Evolutionary conservation across 768 basidiomycete genomes (phyloP).

Genomic region (Fistulinella prunicolor): DNA sequence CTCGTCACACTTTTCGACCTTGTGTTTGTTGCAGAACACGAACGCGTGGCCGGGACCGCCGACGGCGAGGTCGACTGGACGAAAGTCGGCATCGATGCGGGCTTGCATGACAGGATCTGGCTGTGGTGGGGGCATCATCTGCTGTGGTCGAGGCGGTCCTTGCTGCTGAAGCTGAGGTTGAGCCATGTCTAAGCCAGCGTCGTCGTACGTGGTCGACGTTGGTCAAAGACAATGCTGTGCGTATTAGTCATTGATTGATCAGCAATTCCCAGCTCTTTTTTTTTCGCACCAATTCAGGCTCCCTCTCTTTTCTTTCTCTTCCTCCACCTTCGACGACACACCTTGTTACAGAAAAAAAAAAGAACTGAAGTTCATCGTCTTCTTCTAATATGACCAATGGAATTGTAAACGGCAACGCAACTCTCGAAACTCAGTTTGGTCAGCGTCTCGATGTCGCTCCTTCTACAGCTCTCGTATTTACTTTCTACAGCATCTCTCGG

Average conservation of each 20-base stretch:
- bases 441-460: conserved; percentile 26
- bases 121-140: conserved; percentile 42
- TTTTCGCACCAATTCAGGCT: conserved; percentile 17
- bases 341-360: conserved; percentile 26
- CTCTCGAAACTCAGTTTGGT: conserved; percentile 77
- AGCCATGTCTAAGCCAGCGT: conserved; percentile 49
- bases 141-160: conserved; percentile 32
- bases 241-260: conserved; percentile 33
- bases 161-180: conserved; percentile 61
- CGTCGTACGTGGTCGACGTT: no score
- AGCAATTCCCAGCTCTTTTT: conserved; percentile 26
- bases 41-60: conserved; percentile 49
- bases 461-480: neutral
- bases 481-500: conserved; percentile 62
- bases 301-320: conserved; percentile 22
- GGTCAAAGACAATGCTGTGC: no score
- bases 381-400: conserved; percentile 84
- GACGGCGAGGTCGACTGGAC: conserved; percentile 53
- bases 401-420: conserved; percentile 74
- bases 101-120: conserved; percentile 74
- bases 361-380: conserved; percentile 31
- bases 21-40: conserved; percentile 65
- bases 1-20: conserved; percentile 67
- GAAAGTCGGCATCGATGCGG: conserved; percentile 71
- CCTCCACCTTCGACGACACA: conserved; percentile 28